Evolutionary conservation across 106 monocot genomes (phyloP), one percentile per base, ranked within the genome.

Genomic region (Narthecium ossifragum): DNA sequence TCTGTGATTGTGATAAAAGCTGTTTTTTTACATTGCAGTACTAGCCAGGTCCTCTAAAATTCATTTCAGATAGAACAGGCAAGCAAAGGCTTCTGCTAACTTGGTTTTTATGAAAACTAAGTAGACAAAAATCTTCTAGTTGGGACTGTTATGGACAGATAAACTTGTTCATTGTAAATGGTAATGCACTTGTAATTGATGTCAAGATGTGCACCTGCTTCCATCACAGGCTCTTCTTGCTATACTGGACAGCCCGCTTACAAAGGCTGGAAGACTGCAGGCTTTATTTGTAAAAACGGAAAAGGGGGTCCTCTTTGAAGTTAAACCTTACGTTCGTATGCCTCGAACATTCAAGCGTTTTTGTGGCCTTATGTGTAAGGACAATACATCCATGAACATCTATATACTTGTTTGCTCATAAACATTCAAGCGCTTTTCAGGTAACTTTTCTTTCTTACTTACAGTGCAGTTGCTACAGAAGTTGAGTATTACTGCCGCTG

Each of bases 291-390:
- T 98, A 4, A 84, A 57, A 62, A 86, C 90, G 8, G 86, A 90
- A 46, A 83, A 84, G 39, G 83, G 84, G 27, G 96, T 84, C 9
- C 86, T 90, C 29, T 76, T 98, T 79, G 90, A 98, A 55, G 79
- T 90, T 65, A 98, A 98, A 66, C 90, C 96, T 31, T 31, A 90
- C 75, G 96, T 98, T 55, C 86, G 86, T 6, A 81, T 98, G 59
- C 96, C 96, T 15, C 73, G 96, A 33, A 98, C 96, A 53, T 86
- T 90, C 32, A 86, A 84, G 67, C 78, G 96, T 23, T 98, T 98
- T 57, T 84, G 68, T 63, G 90, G 96, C 4, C 84, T 98, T 47
- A 87, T 98, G 96, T 84, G 96, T 90, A 84, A 78, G 96, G 76
- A 53, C 23, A 31, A 28, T 12, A 0, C 43, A 11, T 43, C 11